phyloP scores from a whole-genome alignment of 768 basidiomycete genomes.

The Suillus sp. region DNA sequence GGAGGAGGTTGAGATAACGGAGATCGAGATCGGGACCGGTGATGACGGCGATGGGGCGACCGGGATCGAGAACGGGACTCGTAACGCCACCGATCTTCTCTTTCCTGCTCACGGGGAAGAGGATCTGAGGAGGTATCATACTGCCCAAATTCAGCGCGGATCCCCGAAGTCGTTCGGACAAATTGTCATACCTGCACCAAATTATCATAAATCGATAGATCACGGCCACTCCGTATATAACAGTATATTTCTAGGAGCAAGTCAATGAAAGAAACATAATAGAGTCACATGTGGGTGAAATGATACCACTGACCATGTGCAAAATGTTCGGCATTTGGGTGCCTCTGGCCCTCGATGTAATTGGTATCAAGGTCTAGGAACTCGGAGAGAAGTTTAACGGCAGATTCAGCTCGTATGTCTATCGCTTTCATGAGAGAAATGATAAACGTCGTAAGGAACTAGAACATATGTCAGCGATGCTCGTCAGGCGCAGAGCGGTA shows the following conservation, averaged over 20 bases:
- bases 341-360: constrained; percentile 56
- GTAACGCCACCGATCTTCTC: constrained; percentile 31
- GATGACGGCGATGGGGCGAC: constrained; percentile 26
- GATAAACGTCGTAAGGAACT: constrained; percentile 90
- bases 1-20: constrained; percentile 14
- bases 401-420: constrained; percentile 89
- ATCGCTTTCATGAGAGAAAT: constrained; percentile 90
- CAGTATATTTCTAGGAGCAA: constrained; percentile 75
- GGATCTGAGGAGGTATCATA: constrained; percentile 57
- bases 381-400: constrained; percentile 81
- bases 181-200: constrained; percentile 65
- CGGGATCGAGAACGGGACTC: constrained; percentile 28
- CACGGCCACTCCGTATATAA: constrained; percentile 84
- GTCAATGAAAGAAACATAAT: constrained; percentile 11
- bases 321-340: constrained; percentile 87
- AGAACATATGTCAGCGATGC: constrained; percentile 21
- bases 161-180: constrained; percentile 9
- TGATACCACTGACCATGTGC: constrained; percentile 71
- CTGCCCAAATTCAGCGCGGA: constrained; percentile 36
- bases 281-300: not conserved
- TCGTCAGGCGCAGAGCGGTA: constrained; percentile 14
- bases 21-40: constrained; percentile 27
- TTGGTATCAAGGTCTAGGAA: constrained; percentile 80
- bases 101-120: constrained; percentile 34
- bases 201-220: constrained; percentile 79